Conservation (phyloP, 768 basidiomycete species). For the Terana coerulea region DNA sequence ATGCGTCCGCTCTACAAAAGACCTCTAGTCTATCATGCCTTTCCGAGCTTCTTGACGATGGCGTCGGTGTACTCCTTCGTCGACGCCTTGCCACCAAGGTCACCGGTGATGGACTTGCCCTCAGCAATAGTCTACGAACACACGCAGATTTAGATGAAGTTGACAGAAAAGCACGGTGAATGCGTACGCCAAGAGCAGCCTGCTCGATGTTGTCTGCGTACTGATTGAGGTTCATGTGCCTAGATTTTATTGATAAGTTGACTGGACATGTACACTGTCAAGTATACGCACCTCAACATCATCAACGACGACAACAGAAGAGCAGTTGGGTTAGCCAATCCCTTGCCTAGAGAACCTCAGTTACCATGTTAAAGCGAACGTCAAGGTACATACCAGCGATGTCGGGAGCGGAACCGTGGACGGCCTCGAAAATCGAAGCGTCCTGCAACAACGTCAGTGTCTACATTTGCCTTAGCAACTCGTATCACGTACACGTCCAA, state of each 20-base stretch:
- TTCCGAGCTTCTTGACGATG: slow-evolving; percentile 69
- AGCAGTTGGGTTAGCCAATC: slow-evolving; percentile 99
- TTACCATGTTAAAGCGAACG: neutral
- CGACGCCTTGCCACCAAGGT: slow-evolving; percentile 89
- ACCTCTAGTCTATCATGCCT: slow-evolving; percentile 17
- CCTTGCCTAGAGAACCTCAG: slow-evolving; percentile 54
- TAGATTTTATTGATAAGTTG: slow-evolving; percentile 31
- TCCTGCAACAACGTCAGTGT: slow-evolving; percentile 52
- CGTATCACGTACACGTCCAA: slow-evolving; percentile 70
- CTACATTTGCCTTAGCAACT: neutral
- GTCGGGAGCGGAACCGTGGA: slow-evolving; percentile 99
- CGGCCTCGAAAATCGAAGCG: slow-evolving; percentile 99
- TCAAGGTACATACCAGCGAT: slow-evolving; percentile 71
- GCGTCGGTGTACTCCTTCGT: slow-evolving; percentile 88
- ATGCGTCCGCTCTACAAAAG: slow-evolving; percentile 12
- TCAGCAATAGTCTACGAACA: slow-evolving; percentile 86
- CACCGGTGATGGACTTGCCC: slow-evolving; percentile 92
- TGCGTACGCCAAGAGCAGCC: slow-evolving; percentile 80
- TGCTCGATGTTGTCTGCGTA: slow-evolving; percentile 88
- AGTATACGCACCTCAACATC: slow-evolving; percentile 81
- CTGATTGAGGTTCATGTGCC: slow-evolving; percentile 89
- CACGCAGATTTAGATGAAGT: slow-evolving; percentile 5
- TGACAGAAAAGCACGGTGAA: neutral
- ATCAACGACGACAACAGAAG: slow-evolving; percentile 91
- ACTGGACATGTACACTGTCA: slow-evolving; percentile 12